Evolutionary conservation across 495 filamentous ascomycete genomes (phyloP), one percentile per base, ranked within the genome.

Genomic region (Xanthoparmelia taractica): DNA sequence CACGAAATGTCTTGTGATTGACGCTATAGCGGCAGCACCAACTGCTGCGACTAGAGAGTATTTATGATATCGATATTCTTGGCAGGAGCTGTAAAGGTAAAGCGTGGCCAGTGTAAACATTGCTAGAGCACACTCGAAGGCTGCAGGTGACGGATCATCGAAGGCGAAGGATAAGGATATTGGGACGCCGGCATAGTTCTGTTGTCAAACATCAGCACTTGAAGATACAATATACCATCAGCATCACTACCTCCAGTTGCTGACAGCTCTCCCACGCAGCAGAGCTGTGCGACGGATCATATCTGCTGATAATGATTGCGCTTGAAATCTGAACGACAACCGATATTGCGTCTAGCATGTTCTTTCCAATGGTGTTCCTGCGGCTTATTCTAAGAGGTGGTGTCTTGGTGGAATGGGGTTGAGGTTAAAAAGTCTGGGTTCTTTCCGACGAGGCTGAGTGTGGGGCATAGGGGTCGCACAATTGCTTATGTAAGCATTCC

Each of bases 371-470:
- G n/a, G 10, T 47, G 11, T 2, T 25, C 1, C 25, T 25, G 10
- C 25, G 17, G 7, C 20, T n/a, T 6, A 47, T 25, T 18, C 8
- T 47, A 25, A n/a, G 25, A 12, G 43, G n/a, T 45, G 41, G 34
- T 36, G 34, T 10, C 17, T n/a, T n/a, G n/a, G 7, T 4, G 41
- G 17, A 20, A n/a, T 45, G 41, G 18, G 18, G 41, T 47, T 23
- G 43, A 47, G 5, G 41, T 68, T 72, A 5, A 80, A 79, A 65
- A 80, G 79, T 54, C 75, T 78, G 15, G 73, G n/a, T n/a, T n/a
- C n/a, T n/a, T n/a, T n/a, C n/a, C n/a, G n/a, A n/a, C n/a, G n/a
- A n/a, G n/a, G n/a, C n/a, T n/a, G n/a, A n/a, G n/a, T n/a, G n/a
- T n/a, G n/a, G n/a, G n/a, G n/a, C n/a, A n/a, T n/a, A n/a, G n/a